Percentiles rank a stretch among this genome's conserved stretches.
These are phyloP conservation scores for Aspergillus unguis DNA, from an alignment of 2,329 filamentous ascomycete genomes.

Conservation along the genomic window DNA sequence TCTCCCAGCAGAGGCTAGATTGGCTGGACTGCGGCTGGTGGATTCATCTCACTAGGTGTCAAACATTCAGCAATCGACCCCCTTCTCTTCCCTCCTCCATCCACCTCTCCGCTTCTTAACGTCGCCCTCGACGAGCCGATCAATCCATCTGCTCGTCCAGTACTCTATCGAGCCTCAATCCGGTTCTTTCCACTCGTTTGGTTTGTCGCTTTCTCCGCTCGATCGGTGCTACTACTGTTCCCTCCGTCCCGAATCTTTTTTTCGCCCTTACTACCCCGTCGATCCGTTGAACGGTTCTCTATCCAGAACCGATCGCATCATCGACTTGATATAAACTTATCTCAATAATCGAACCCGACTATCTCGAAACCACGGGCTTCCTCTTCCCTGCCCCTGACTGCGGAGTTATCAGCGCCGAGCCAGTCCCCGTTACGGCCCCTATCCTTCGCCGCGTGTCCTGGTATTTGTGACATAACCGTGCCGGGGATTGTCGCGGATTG, in stretches of 20 bases:
- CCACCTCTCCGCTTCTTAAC: not conserved
- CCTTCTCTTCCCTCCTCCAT: not conserved
- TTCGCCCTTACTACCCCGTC: not conserved
- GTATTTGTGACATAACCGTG: slow-evolving; percentile 4
- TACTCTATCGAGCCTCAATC: slow-evolving; percentile 9
- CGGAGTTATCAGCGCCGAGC: not conserved
- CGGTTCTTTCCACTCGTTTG: slow-evolving; percentile 14
- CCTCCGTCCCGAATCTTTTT: slow-evolving; percentile 6
- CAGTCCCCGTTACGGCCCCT: slow-evolving; percentile 1
- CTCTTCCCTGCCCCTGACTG: not conserved
- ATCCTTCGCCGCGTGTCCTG: slow-evolving; percentile 2
- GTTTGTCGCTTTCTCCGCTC: slow-evolving; percentile 9
- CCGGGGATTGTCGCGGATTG: slow-evolving; percentile 16
- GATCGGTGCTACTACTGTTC: slow-evolving; percentile 4
- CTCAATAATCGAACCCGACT: not conserved
- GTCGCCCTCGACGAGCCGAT: not conserved
- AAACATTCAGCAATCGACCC: slow-evolving; percentile 5
- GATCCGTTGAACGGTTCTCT: slow-evolving; percentile 3
- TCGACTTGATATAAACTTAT: not conserved
- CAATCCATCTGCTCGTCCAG: not conserved
- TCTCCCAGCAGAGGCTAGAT: slow-evolving; percentile 6
- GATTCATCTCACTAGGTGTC: slow-evolving; percentile 4
- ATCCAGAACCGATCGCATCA: slow-evolving; percentile 1
- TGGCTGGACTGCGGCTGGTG: slow-evolving; percentile 12
- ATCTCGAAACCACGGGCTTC: not conserved